These are phyloP conservation scores for Eucalyptus cloeziana DNA, from an alignment of 345 rosid genomes.

Conservation along the genomic window DNA sequence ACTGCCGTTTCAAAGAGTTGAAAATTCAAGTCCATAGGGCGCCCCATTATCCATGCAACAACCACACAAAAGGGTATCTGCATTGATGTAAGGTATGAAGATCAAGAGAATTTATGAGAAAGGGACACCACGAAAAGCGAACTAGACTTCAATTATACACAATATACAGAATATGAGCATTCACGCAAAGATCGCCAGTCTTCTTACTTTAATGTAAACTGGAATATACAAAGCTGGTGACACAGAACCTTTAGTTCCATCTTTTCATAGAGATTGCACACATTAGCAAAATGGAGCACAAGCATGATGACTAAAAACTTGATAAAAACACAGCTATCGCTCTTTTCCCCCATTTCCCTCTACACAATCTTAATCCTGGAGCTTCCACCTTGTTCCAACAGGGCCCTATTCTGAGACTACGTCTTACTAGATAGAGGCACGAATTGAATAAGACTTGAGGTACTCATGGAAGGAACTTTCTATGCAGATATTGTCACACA, in stretches of 20 bases:
- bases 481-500: background rate
- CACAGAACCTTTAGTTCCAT: background rate
- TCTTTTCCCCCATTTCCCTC: background rate
- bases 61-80: conserved; percentile 84
- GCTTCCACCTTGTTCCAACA: background rate
- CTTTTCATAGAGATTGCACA: background rate
- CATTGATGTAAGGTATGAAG: background rate
- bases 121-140: background rate
- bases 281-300: background rate
- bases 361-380: background rate
- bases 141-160: background rate
- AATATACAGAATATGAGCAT: background rate
- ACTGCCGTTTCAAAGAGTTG: conserved; percentile 85
- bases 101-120: background rate
- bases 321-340: background rate
- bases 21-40: conserved; percentile 74
- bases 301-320: background rate
- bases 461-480: background rate
- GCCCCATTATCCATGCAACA: conserved; percentile 71
- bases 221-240: background rate
- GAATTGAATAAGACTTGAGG: background rate
- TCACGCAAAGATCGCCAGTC: background rate
- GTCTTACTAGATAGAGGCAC: background rate
- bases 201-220: background rate
- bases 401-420: background rate